A percentile compares a stretch with the other conserved stretches of the same genome.
These are phyloP conservation scores for Micromonas pusilla DNA, from an alignment of 139 green algal genomes.

Conservation along the genomic window DNA sequence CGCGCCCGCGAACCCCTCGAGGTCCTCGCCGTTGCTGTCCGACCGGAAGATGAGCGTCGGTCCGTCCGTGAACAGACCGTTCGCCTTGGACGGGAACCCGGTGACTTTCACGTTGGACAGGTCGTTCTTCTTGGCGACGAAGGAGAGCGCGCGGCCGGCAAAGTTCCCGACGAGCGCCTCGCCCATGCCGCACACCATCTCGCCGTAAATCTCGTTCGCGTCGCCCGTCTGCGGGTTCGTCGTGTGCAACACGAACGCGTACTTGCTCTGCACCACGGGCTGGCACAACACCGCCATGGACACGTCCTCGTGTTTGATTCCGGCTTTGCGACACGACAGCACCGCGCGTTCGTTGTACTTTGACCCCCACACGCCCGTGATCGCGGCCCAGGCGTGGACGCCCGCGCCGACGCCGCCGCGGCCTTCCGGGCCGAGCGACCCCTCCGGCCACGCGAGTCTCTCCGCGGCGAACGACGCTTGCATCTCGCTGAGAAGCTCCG, in stretches of 20 bases:
- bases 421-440: background rate
- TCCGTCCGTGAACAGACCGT: slow-evolving; percentile 13
- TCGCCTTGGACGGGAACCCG: slow-evolving; percentile 23
- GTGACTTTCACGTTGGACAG: background rate
- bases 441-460: background rate
- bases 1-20: slow-evolving; percentile 87
- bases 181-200: slow-evolving; percentile 88
- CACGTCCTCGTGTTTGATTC: slow-evolving; percentile 60
- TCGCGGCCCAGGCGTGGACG: slow-evolving; percentile 41
- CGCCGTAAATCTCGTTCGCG: slow-evolving; percentile 85
- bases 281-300: slow-evolving; percentile 97
- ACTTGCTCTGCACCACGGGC: slow-evolving; percentile 73
- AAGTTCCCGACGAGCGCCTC: slow-evolving; percentile 92
- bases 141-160: slow-evolving; percentile 17
- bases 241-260: slow-evolving; percentile 99
- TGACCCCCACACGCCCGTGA: slow-evolving; percentile 84
- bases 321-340: slow-evolving; percentile 62
- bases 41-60: slow-evolving; percentile 68
- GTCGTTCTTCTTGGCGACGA: slow-evolving; percentile 9
- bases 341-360: slow-evolving; percentile 97
- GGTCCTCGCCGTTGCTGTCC: slow-evolving; percentile 92
- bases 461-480: background rate
- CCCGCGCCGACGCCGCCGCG: slow-evolving; percentile 37
- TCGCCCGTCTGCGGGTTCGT: slow-evolving; percentile 72
- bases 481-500: background rate